Percentiles rank a stretch among this genome's conserved stretches.
phyloP scores from a whole-genome alignment of 352 stramenopile species.

The Pythium oligandrum region DNA sequence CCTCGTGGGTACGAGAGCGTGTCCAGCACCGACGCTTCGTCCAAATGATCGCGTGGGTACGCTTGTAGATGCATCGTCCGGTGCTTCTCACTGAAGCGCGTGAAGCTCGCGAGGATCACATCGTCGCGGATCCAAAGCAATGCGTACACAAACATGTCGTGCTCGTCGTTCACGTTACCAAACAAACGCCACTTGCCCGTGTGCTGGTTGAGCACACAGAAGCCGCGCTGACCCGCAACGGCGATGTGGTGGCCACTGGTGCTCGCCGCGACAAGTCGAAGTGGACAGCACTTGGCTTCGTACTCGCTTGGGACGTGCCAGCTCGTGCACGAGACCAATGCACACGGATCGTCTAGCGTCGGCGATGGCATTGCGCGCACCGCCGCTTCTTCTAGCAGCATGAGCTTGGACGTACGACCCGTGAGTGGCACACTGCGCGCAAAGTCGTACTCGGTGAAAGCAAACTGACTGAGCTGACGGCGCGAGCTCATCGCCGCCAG shows the following conservation, averaged over 20 bases:
- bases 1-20: constrained; percentile 37
- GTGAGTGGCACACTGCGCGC: constrained; percentile 44
- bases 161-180: constrained; percentile 81
- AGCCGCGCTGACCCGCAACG: constrained; percentile 64
- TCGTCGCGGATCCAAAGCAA: constrained; percentile 68
- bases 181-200: constrained; percentile 81
- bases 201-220: constrained; percentile 62
- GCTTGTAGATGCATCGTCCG: constrained; percentile 49
- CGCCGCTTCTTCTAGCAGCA: constrained; percentile 49
- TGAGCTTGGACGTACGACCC: constrained; percentile 37
- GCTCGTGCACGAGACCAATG: constrained; percentile 49
- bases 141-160: constrained; percentile 62
- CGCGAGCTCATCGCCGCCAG: constrained; percentile 1
- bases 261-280: constrained; percentile 57
- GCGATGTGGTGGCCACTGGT: constrained; percentile 53
- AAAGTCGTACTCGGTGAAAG: constrained; percentile 66
- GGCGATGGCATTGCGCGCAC: constrained; percentile 45
- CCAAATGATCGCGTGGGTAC: constrained; percentile 74
- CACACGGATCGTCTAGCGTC: constrained; percentile 57
- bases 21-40: constrained; percentile 53
- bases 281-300: constrained; percentile 51
- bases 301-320: constrained; percentile 59
- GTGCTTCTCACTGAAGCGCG: constrained; percentile 52
- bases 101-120: constrained; percentile 57
- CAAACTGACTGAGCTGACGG: constrained; percentile 14